Conservation (phyloP, 2,329 filamentous ascomycete genomes). For the Lachnellula cervina region DNA sequence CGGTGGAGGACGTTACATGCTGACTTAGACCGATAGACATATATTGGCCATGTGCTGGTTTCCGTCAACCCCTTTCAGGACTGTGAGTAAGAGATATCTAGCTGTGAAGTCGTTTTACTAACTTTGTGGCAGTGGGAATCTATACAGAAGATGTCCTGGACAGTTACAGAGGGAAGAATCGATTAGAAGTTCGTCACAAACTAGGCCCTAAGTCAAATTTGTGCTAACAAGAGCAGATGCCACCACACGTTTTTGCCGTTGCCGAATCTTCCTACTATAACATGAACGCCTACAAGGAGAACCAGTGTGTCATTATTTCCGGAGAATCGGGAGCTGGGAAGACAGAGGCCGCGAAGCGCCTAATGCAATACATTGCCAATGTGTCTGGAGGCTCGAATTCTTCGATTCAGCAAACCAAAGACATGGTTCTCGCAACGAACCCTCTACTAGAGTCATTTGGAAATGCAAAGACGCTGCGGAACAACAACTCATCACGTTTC, state of each 20-base stretch:
- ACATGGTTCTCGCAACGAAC: slow-evolving; percentile 99
- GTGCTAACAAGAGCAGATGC: slow-evolving; percentile 44
- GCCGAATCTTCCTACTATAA: slow-evolving; percentile 97
- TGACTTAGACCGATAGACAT: slow-evolving; percentile 55
- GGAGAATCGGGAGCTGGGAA: slow-evolving; percentile 98
- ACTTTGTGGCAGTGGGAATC: slow-evolving; percentile 66
- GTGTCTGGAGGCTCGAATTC: slow-evolving; percentile 71
- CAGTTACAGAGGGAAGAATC: slow-evolving; percentile 94
- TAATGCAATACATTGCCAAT: slow-evolving; percentile 99
- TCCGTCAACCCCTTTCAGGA: slow-evolving; percentile 98
- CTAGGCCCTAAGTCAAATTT: neutral
- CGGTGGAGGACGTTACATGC: neutral
- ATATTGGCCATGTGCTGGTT: slow-evolving; percentile 98
- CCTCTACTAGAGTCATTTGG: slow-evolving; percentile 95
- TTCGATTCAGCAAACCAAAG: slow-evolving; percentile 94
- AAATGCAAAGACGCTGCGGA: slow-evolving; percentile 94
- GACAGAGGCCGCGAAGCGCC: slow-evolving; percentile 95
- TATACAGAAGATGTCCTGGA: slow-evolving; percentile 93
- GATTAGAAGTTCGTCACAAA: slow-evolving; percentile 62
- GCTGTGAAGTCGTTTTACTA: slow-evolving; percentile 28
- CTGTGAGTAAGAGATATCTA: slow-evolving; percentile 41
- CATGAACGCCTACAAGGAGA: slow-evolving; percentile 99
- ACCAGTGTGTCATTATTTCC: slow-evolving; percentile 99
- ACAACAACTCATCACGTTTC: slow-evolving; percentile 98
- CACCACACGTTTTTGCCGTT: slow-evolving; percentile 95